phyloP scores from a whole-genome alignment of 768 basidiomycete genomes.

The Mycena vulgaris region DNA sequence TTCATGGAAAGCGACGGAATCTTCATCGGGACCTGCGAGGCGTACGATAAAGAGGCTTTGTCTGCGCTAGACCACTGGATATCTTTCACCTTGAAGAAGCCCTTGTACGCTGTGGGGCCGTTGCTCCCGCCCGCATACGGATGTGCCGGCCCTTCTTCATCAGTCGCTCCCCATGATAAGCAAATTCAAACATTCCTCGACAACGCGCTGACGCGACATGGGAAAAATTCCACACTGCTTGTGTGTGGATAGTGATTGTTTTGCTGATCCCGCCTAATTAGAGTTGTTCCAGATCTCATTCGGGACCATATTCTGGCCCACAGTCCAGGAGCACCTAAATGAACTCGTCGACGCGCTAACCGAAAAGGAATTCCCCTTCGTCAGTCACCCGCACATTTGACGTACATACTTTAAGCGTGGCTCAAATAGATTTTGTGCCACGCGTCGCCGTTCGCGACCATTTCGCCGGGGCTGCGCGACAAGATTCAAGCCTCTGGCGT shows the following conservation, averaged over 20 bases:
- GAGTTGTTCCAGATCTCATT: conserved; percentile 7
- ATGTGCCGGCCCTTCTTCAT: not conserved
- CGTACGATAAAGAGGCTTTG: conserved; percentile 38
- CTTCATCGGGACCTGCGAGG: conserved; percentile 29
- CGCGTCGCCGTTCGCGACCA: not conserved
- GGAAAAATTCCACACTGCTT: conserved; percentile 3
- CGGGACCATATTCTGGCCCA: conserved; percentile 19
- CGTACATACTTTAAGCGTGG: too few relatives aligned
- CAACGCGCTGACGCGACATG: not conserved
- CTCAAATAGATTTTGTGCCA: conserved; percentile 5
- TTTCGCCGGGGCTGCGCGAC: not conserved
- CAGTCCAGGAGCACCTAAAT: not conserved
- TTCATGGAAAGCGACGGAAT: conserved; percentile 34
- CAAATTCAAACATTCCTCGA: conserved; percentile 36
- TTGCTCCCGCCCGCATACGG: conserved; percentile 30
- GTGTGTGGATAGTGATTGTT: not conserved
- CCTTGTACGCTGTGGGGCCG: conserved; percentile 40
- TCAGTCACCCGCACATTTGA: not conserved
- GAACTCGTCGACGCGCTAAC: conserved; percentile 5
- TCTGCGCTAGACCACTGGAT: conserved; percentile 36
- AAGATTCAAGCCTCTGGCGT: conserved; percentile 7
- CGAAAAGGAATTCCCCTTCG: conserved; percentile 18
- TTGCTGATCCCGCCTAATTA: too few relatives aligned
- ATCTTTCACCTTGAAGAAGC: conserved; percentile 16
- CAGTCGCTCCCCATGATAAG: conserved; percentile 9